Percentiles rank a stretch among this genome's conserved stretches.
Conservation (phyloP, 2,329 filamentous ascomycete genomes). For the Ploettnerulaceae sp. region DNA sequence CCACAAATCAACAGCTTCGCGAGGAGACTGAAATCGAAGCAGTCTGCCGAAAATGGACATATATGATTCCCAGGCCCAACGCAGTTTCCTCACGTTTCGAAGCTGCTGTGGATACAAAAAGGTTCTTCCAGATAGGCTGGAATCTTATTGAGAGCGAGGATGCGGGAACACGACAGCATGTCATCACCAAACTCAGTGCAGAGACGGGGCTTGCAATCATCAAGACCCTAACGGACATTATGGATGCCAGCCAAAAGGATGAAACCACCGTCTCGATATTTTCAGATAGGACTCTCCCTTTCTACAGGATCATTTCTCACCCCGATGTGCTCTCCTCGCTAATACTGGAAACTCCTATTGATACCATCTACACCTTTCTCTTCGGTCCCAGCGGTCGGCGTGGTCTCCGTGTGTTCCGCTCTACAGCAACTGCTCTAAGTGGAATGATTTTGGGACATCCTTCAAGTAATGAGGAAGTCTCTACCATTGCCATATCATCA, state of each 20-base stretch:
- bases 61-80: slow-evolving; percentile 26
- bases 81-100: slow-evolving; percentile 13
- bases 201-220: slow-evolving; percentile 25
- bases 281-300: slow-evolving; percentile 35
- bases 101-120: slow-evolving; percentile 20
- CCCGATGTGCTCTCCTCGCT: slow-evolving; percentile 39
- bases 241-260: slow-evolving; percentile 17
- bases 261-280: slow-evolving; percentile 25
- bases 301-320: slow-evolving; percentile 40
- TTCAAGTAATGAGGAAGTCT: slow-evolving; percentile 15
- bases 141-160: slow-evolving; percentile 24
- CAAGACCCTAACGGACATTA: slow-evolving; percentile 20
- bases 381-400: slow-evolving; percentile 39
- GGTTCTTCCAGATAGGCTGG: slow-evolving; percentile 26
- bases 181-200: slow-evolving; percentile 25
- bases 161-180: slow-evolving; percentile 23
- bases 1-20: slow-evolving; percentile 13
- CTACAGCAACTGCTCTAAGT: slow-evolving; percentile 25
- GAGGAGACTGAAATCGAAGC: slow-evolving; percentile 24
- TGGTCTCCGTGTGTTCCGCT: slow-evolving; percentile 35
- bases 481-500: slow-evolving; percentile 23
- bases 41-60: slow-evolving; percentile 24
- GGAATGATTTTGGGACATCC: slow-evolving; percentile 19
- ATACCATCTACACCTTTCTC: slow-evolving; percentile 41
- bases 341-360: slow-evolving; percentile 39